Percentiles rank a stretch among this genome's conserved stretches.
phyloP scores from a whole-genome alignment of 2,329 filamentous ascomycete species.

The Nemania bipapillata region DNA sequence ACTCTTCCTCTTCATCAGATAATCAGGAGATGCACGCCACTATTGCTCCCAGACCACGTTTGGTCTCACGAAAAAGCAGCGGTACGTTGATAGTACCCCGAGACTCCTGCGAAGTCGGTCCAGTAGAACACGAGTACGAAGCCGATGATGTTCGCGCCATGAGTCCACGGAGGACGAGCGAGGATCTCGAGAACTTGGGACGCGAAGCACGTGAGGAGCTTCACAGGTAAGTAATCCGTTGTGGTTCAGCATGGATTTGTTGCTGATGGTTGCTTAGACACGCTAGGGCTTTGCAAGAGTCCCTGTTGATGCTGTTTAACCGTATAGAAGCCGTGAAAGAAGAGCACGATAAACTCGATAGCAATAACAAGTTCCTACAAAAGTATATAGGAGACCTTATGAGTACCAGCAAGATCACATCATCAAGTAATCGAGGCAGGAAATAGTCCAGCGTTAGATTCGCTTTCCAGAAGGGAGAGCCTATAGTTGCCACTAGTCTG shows the following conservation, averaged over 20 bases:
- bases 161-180: slow-evolving; percentile 90
- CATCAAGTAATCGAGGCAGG: slow-evolving; percentile 63
- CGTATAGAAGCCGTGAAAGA: slow-evolving; percentile 93
- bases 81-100: slow-evolving; percentile 84
- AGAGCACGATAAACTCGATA: slow-evolving; percentile 96
- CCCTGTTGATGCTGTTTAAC: slow-evolving; percentile 87
- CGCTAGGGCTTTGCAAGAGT: slow-evolving; percentile 87
- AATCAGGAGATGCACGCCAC: slow-evolving; percentile 60
- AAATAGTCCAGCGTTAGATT: slow-evolving; percentile 58
- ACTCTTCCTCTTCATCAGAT: slow-evolving; percentile 49
- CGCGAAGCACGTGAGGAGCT: slow-evolving; percentile 79
- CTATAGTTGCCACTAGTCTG: slow-evolving; percentile 2
- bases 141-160: slow-evolving; percentile 91
- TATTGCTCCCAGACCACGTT: slow-evolving; percentile 69
- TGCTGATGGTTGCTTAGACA: slow-evolving; percentile 67
- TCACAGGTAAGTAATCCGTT: slow-evolving; percentile 59
- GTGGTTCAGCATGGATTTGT: background rate
- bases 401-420: slow-evolving; percentile 80
- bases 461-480: slow-evolving; percentile 19
- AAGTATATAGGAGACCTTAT: slow-evolving; percentile 98
- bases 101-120: slow-evolving; percentile 77
- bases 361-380: slow-evolving; percentile 95
- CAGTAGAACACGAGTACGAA: slow-evolving; percentile 78
- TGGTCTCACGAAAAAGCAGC: slow-evolving; percentile 80
- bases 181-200: slow-evolving; percentile 88